Evolutionary conservation across 2,329 filamentous ascomycete genomes (phyloP).

Genomic region (Fusarium tjaetaba): DNA sequence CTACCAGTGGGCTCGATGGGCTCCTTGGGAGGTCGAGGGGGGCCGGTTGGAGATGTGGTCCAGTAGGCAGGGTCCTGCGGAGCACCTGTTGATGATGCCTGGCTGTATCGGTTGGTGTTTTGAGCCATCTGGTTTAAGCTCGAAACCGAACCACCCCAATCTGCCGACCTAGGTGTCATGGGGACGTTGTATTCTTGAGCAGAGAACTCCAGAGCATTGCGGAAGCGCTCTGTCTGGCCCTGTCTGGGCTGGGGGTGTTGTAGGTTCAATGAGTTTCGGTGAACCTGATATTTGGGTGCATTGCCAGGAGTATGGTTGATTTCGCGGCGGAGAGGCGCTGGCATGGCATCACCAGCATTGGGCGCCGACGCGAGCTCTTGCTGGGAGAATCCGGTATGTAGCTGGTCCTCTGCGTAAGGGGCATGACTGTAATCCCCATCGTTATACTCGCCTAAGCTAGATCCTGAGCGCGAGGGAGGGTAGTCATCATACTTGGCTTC

Average conservation of each 20-base stretch:
- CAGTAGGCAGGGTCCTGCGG: constrained; percentile 55
- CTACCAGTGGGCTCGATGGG: constrained; percentile 59
- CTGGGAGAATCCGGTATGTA: constrained; percentile 66
- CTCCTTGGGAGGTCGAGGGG: constrained; percentile 71
- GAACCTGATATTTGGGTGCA: constrained; percentile 83
- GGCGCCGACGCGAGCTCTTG: constrained; percentile 49
- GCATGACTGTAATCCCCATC: constrained; percentile 65
- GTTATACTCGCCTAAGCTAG: constrained; percentile 74
- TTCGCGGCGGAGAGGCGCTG: constrained; percentile 50
- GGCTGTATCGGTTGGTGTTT: constrained; percentile 60
- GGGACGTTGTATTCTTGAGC: constrained; percentile 73
- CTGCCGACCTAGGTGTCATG: constrained; percentile 67
- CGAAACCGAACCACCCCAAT: constrained; percentile 70
- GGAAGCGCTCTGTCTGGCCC: constrained; percentile 78
- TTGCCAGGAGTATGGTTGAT: constrained; percentile 69
- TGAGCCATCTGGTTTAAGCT: constrained; percentile 64
- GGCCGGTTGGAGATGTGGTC: constrained; percentile 56
- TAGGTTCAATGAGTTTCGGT: constrained; percentile 82
- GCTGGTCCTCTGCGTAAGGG: constrained; percentile 68
- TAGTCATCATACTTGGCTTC: constrained; percentile 70
- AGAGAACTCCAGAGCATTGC: constrained; percentile 77
- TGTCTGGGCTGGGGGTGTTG: constrained; percentile 82
- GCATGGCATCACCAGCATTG: constrained; percentile 37
- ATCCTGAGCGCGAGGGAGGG: constrained; percentile 77
- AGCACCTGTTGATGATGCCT: constrained; percentile 50